Evolutionary conservation across 495 filamentous ascomycete species (phyloP).

Genomic region (Hyaloscypha finlandica): DNA sequence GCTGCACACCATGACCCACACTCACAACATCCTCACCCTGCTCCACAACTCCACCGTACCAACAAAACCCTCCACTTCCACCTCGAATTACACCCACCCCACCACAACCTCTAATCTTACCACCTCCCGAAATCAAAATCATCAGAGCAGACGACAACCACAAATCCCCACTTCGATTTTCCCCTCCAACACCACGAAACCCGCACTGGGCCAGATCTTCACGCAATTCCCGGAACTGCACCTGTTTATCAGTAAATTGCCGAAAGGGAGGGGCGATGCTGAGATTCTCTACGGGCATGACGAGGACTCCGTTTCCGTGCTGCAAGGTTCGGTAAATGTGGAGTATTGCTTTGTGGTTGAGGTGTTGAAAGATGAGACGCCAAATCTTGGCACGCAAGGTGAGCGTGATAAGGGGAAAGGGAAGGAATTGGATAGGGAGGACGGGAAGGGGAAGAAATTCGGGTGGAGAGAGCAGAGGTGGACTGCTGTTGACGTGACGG

Average conservation of each 20-base stretch:
- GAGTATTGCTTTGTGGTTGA: slow-evolving; percentile 25
- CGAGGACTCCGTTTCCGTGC: neutral
- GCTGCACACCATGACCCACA: slow-evolving; percentile 16
- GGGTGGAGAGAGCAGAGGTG: slow-evolving; percentile 27
- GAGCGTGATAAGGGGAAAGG: neutral
- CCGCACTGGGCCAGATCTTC: slow-evolving; percentile 28
- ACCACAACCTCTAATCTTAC: neutral
- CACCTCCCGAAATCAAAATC: neutral
- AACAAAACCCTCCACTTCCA: slow-evolving; percentile 6
- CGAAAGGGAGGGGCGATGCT: slow-evolving; percentile 25
- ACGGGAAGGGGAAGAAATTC: slow-evolving; percentile 12
- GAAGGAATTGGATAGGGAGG: neutral
- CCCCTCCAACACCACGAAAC: slow-evolving; percentile 21
- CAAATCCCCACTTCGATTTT: slow-evolving; percentile 18
- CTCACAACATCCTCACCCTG: slow-evolving; percentile 28
- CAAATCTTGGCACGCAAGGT: slow-evolving; percentile 6
- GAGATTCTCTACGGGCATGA: slow-evolving; percentile 23
- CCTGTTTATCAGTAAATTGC: slow-evolving; percentile 23
- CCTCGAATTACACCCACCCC: neutral
- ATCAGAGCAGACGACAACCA: neutral
- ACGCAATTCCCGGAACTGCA: slow-evolving; percentile 28
- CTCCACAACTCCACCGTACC: slow-evolving; percentile 28
- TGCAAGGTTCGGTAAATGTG: neutral
- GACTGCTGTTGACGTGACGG: slow-evolving; percentile 17
- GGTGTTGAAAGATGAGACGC: slow-evolving; percentile 31